Percentiles rank a stretch among this genome's conserved stretches.
phyloP scores from a whole-genome alignment of 495 filamentous ascomycete species.

The Hyaloscypha bicolor region DNA sequence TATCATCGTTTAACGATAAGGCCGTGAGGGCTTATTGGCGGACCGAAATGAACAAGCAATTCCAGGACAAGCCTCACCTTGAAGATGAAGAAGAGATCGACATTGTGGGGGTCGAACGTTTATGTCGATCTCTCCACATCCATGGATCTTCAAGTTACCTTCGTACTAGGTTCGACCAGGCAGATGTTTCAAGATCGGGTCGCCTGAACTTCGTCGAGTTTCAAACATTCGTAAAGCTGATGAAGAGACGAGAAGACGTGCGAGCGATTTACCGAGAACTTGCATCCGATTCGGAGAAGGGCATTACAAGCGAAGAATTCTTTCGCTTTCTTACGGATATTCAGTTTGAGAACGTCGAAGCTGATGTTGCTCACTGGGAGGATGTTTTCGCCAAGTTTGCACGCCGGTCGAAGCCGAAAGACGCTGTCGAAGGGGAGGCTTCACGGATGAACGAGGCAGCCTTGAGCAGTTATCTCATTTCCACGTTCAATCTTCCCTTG shows the following conservation, averaged over 20 bases:
- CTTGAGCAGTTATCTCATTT: slow-evolving; percentile 77
- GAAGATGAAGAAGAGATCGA: slow-evolving; percentile 72
- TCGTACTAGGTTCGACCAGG: slow-evolving; percentile 71
- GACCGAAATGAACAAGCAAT: slow-evolving; percentile 76
- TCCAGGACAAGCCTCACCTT: slow-evolving; percentile 52
- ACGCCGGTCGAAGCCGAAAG: slow-evolving; percentile 61
- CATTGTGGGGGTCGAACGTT: slow-evolving; percentile 71
- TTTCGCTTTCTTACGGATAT: slow-evolving; percentile 69
- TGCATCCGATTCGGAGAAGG: slow-evolving; percentile 52
- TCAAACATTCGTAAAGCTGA: slow-evolving; percentile 72
- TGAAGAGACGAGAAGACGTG: slow-evolving; percentile 86
- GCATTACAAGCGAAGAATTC: slow-evolving; percentile 73
- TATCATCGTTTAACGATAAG: slow-evolving; percentile 79
- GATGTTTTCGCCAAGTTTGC: slow-evolving; percentile 73
- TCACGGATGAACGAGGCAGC: slow-evolving; percentile 71
- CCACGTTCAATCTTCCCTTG: slow-evolving; percentile 67
- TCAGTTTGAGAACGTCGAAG: slow-evolving; percentile 75
- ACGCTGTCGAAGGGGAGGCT: slow-evolving; percentile 42
- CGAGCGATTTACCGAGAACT: slow-evolving; percentile 64
- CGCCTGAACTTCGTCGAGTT: slow-evolving; percentile 77
- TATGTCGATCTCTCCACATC: slow-evolving; percentile 88
- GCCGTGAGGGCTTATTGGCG: slow-evolving; percentile 82
- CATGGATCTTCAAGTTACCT: slow-evolving; percentile 78
- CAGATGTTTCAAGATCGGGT: slow-evolving; percentile 62
- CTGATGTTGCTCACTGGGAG: slow-evolving; percentile 66